These are phyloP conservation scores for Penicillium sp. DNA, from an alignment of 2,329 filamentous ascomycete genomes.

Conservation along the genomic window DNA sequence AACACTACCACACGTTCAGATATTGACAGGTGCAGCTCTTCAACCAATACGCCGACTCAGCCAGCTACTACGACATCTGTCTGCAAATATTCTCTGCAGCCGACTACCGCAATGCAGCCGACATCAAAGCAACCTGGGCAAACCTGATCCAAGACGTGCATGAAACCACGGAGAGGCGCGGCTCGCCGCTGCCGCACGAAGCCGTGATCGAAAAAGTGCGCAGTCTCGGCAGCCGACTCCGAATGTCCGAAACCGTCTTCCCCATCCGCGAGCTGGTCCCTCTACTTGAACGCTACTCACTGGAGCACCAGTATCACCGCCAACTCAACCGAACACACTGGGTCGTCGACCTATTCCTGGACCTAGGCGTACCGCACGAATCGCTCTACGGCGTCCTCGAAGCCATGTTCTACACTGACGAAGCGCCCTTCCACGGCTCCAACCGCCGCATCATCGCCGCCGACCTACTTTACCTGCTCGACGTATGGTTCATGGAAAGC, in stretches of 20 bases:
- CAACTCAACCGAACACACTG: constrained; percentile 47
- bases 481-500: constrained; percentile 58
- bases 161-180: constrained; percentile 46
- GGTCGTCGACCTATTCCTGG: constrained; percentile 63
- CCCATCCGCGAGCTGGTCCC: constrained; percentile 52
- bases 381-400: constrained; percentile 60
- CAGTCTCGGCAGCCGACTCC: constrained; percentile 53
- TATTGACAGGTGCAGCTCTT: constrained; percentile 61
- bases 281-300: constrained; percentile 52
- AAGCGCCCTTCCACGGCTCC: constrained; percentile 58
- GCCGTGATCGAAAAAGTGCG: constrained; percentile 52
- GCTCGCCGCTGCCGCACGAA: constrained; percentile 45
- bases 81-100: constrained; percentile 88
- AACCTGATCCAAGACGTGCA: constrained; percentile 72
- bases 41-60: constrained; percentile 84
- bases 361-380: constrained; percentile 59
- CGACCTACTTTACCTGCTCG: constrained; percentile 59
- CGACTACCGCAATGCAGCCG: constrained; percentile 80
- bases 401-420: constrained; percentile 62
- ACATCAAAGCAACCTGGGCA: constrained; percentile 80
- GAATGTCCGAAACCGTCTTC: constrained; percentile 54
- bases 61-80: constrained; percentile 88
- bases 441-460: constrained; percentile 55
- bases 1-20: constrained; percentile 7
- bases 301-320: constrained; percentile 47